Base-by-base conservation (phyloP, 2,329 filamentous ascomycete species). In the Arthrinium puccinioides region DNA sequence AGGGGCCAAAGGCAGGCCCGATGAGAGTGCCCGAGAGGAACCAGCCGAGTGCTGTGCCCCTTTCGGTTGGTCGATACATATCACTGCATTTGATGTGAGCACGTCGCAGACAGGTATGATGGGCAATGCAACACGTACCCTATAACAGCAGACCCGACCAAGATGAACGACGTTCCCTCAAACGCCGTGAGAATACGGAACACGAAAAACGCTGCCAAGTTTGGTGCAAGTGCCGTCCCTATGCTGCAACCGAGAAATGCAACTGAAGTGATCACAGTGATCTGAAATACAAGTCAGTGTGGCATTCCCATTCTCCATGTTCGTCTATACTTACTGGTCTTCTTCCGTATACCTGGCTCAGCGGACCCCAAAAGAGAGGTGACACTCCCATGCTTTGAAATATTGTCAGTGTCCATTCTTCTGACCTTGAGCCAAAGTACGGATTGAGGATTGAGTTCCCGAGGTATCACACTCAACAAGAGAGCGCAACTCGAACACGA, bases 181-280 rank as follows among this genome's bases (percentile, higher is more conserved):
- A 87, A 83, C 0, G 83, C 85, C 1, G 82, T 84, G 20, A 87
- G 63, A 32, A 85, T 75, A 6, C 84, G 76, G 52, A 89, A 87
- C 35, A 87, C 67, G 53, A 84, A 86, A 56, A 86, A 90, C 0
- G 76, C 64, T 1, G 72, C 72, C 15, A 90, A 63, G 46, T 86
- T 83, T 0, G 84, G 83, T 4, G 84, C 72, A 10, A 88, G 58
- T 0, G 84, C 82, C 0, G 83, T 85, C 20, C 79, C 84, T 21
- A 86, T 66, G n/a, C 77, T 84, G 49, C 84, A 82, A 2, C 66
- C 66, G 35, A 80, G 75, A 59, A 89, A 86, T 2, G 84, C 62
- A 1, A 71, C 56, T 0, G 77, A 74, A 9, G 80, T 79, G 11
- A 67, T 55, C 9, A 85, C 59, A 21, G 74, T 78, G 7, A 76